Evolutionary conservation across 441 rosid species (phyloP), one percentile per base, ranked within the genome.

Genomic region (Arabidopsis lyrata): DNA sequence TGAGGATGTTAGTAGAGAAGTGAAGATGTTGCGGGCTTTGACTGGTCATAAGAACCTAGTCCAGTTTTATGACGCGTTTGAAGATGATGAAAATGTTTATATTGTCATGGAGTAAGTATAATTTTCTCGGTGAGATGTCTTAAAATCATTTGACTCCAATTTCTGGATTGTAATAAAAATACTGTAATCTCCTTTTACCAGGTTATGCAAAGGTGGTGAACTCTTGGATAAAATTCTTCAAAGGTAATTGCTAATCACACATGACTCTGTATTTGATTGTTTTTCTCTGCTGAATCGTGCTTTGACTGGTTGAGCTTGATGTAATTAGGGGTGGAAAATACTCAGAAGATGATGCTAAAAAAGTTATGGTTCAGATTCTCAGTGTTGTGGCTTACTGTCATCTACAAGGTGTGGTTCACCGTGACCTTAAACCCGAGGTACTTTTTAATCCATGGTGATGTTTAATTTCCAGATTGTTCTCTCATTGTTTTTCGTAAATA

Each of bases 401-500:
- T 80, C 86, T 89, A 50, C 98, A 93, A 85, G 98, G 98, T 24
- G 95, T 93, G 59, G 98, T 90, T 78, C 98, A 93, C 81, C 97
- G 98, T 38, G 98, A 93, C 75, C 91, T 93, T 38, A 93, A 93
- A 87, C 98, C 98, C 9, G 98, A 93, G 98, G 98, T 93, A 84
- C 66, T 72, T 72, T 52, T 60, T 35, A 66, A 14, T 44, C 57
- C 47, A 35, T 42, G 20, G 5, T 60, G 52, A 2, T 27, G 44
- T 73, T 54, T 53, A 2, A 15, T 22, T 60, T 41, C 29, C 10
- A 34, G 49, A 57, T 32, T 68, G 16, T 52, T 75, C 22, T 32
- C 31, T 68, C 66, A 57, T 57, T 27, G 54, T 66, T 50, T 59
- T 54, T 50, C 52, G 56, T 24, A 38, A n/a, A 75, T 60, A 8